These are phyloP conservation scores for Aphanomyces astaci DNA, from an alignment of 352 stramenopile species.

Conservation along the genomic window DNA sequence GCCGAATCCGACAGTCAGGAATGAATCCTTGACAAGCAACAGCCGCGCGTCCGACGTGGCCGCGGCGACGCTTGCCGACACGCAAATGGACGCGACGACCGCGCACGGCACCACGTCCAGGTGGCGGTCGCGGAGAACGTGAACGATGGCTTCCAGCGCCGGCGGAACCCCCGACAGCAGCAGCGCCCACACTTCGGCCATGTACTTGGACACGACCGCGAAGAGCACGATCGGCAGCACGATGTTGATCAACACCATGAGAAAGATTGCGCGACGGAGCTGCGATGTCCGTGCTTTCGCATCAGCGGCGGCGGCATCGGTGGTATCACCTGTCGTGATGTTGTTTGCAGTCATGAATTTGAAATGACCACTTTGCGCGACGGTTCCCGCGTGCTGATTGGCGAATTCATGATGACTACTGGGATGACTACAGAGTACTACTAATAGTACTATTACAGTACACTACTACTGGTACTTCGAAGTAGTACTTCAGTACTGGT, in stretches of 20 bases:
- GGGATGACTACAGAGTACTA: too few species aligned
- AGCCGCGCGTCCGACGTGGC: neutral
- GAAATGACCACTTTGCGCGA: too few species aligned
- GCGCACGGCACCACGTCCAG: neutral
- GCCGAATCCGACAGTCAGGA: slow-evolving; percentile 2
- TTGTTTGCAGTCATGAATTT: too few species aligned
- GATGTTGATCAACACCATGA: slow-evolving; percentile 9
- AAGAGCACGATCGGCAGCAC: neutral
- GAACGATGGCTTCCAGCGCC: neutral
- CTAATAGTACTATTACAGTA: too few species aligned
- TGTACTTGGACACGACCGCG: neutral
- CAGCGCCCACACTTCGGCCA: neutral
- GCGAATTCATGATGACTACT: too few species aligned
- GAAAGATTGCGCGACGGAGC: too few species aligned
- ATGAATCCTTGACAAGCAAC: slow-evolving; percentile 15
- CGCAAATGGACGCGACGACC: neutral
- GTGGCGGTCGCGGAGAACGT: neutral
- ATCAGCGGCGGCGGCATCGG: too few species aligned
- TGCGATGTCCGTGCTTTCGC: too few species aligned
- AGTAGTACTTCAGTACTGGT: too few species aligned
- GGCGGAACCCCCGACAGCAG: slow-evolving; percentile 9
- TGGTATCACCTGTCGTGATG: too few species aligned
- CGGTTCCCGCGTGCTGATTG: too few species aligned
- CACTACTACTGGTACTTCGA: too few species aligned
- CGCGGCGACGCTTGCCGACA: neutral